Evolutionary conservation across 768 basidiomycete species (phyloP), one percentile per base, ranked within the genome.

Genomic region (Cubamyces lactineus): DNA sequence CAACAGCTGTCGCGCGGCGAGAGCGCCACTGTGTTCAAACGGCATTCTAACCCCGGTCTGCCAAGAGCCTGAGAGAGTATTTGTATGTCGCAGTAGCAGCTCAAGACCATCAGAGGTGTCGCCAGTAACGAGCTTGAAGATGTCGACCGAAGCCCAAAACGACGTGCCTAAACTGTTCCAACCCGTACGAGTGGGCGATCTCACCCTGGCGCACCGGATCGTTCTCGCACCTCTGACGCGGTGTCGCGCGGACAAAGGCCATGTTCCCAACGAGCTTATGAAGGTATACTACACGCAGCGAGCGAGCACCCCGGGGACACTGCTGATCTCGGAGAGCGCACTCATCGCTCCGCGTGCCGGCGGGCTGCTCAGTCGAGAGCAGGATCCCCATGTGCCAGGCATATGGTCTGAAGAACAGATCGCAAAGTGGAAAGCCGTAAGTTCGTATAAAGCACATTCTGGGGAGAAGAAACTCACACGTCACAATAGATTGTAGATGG

Each of bases 311-410:
- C 74, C 77, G 0, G 81, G 81, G 4, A 77, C 79, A 0, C 72
- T 83, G 15, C 66, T 79, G 17, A 76, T 85, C 53, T 68, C 81
- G 0, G 83, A 84, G 67, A 82, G 74, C 28, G 60, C 53, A n/a
- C 52, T 21, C 57, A 59, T 59, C 41, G 48, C 57, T 1, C 19
- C 57, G 19, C 49, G 52, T n/a, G 42, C 57, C 0, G 48, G 40
- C 12, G 48, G 57, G 4, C 41, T 34, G 5, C 34, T 34, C 9
- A 34, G 34, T 11, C 34, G 9, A 9, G 34, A 34, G 11, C 34
- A 34, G 34, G 11, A 50, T 5, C 40, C 41, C 6, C 42, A 45
- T n/a, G 43, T 59, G 4, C 48, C 57, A 6, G 56, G 46, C 0
- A 57, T 57, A 19, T 60, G 59, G 45, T 38, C 30, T 19, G 51